Conservation (phyloP, 257 asterid genomes). For the Forsythia suspensa region DNA sequence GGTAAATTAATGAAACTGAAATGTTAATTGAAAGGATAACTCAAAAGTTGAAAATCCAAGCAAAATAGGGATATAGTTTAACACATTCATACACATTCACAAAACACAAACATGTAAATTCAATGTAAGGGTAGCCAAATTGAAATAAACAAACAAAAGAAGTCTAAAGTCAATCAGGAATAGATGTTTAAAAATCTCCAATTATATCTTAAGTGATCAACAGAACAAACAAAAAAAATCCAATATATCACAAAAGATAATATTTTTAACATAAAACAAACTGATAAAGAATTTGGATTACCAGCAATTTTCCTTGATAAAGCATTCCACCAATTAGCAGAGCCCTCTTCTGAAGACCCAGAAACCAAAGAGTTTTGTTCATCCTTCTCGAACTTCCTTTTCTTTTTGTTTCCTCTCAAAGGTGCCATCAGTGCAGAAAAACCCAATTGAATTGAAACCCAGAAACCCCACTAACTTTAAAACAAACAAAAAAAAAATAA, state of each 20-base stretch:
- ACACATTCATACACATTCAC: not conserved
- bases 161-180: not conserved
- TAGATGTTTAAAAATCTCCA: conserved; percentile 1
- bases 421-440: conserved; percentile 55
- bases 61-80: not conserved
- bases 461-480: conserved; percentile 19
- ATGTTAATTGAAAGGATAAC: conserved; percentile 1
- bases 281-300: conserved; percentile 24
- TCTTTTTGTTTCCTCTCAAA: conserved; percentile 62
- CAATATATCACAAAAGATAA: conserved; percentile 1
- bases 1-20: conserved; percentile 1
- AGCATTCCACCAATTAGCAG: conserved; percentile 66
- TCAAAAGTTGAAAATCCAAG: not conserved
- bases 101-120: not conserved
- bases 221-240: not conserved
- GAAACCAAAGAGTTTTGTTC: conserved; percentile 48
- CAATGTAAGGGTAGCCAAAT: conserved; percentile 3
- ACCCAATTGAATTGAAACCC: conserved; percentile 33
- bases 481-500: conserved; percentile 14
- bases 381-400: conserved; percentile 57
- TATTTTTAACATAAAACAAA: conserved; percentile 22
- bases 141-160: not conserved
- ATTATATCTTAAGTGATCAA: conserved; percentile 5
- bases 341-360: conserved; percentile 59
- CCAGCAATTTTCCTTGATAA: conserved; percentile 59